Evolutionary conservation across 2,329 filamentous ascomycete genomes (phyloP).

Genomic region (Raffaelea deltoideospora): DNA sequence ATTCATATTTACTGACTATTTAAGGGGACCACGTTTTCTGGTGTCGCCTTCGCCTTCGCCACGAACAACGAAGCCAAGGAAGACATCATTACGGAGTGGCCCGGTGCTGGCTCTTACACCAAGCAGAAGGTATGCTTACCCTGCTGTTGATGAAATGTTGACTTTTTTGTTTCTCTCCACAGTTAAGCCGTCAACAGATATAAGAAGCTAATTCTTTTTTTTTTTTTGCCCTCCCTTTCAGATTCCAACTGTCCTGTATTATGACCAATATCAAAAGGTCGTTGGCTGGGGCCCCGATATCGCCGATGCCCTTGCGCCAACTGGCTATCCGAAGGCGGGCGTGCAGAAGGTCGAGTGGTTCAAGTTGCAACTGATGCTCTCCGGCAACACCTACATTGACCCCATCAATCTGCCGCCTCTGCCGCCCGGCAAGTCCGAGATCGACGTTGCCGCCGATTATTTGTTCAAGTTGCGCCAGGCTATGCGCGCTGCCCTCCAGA

Average conservation of each 20-base stretch:
- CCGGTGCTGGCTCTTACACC: slow-evolving; percentile 89
- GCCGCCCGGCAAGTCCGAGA: slow-evolving; percentile 94
- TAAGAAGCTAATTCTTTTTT: too few relatives aligned
- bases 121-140: slow-evolving; percentile 93
- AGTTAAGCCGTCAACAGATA: too few relatives aligned
- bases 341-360: slow-evolving; percentile 99
- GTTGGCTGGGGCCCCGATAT: slow-evolving; percentile 99
- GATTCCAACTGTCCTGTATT: slow-evolving; percentile 99
- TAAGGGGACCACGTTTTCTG: slow-evolving; percentile 92
- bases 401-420: slow-evolving; percentile 96
- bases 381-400: slow-evolving; percentile 97
- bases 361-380: slow-evolving; percentile 97
- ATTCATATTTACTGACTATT: neutral
- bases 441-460: slow-evolving; percentile 98
- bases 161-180: too few relatives aligned
- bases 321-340: slow-evolving; percentile 91
- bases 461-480: slow-evolving; percentile 96
- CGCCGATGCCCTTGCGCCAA: slow-evolving; percentile 87
- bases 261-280: slow-evolving; percentile 98
- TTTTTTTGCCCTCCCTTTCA: too few relatives aligned
- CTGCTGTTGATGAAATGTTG: too few relatives aligned
- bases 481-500: slow-evolving; percentile 89
- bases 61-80: slow-evolving; percentile 97
- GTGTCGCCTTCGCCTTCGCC: slow-evolving; percentile 91
- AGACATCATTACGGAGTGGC: slow-evolving; percentile 98